phyloP scores from a whole-genome alignment of 2,329 filamentous ascomycete genomes.

The Clonostachys sp. region DNA sequence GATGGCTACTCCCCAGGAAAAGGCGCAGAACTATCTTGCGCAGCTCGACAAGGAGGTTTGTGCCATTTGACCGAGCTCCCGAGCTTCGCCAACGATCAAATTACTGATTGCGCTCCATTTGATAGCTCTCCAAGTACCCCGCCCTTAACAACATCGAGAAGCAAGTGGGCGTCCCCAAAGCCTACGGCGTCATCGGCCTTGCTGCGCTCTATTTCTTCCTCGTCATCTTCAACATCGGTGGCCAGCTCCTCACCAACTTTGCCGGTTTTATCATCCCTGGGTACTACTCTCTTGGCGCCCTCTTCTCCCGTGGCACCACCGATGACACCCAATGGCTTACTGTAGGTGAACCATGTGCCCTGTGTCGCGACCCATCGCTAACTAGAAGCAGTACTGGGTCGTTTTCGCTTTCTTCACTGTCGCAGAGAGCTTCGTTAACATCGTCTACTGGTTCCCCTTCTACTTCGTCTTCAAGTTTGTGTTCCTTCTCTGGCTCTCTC shows the following conservation, averaged over 20 bases:
- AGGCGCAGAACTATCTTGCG: conserved; percentile 70
- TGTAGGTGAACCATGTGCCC: conserved; percentile 37
- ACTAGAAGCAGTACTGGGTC: conserved; percentile 71
- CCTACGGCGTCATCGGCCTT: conserved; percentile 74
- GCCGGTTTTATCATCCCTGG: conserved; percentile 78
- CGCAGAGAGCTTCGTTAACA: conserved; percentile 75
- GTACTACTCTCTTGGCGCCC: conserved; percentile 77
- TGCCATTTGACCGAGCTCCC: conserved; percentile 7
- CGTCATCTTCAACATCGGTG: conserved; percentile 88
- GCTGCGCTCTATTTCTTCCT: conserved; percentile 83
- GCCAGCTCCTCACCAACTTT: conserved; percentile 82
- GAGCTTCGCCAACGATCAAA: neutral
- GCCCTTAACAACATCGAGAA: conserved; percentile 81
- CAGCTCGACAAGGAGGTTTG: conserved; percentile 81
- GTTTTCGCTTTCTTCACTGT: conserved; percentile 80
- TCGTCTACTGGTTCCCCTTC: conserved; percentile 95
- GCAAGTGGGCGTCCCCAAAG: conserved; percentile 78
- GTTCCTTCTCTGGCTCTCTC: conserved; percentile 94
- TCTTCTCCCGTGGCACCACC: conserved; percentile 66
- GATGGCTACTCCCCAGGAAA: conserved; percentile 73
- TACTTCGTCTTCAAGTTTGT: conserved; percentile 99
- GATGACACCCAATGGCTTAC: conserved; percentile 82
- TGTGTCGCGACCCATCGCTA: neutral
- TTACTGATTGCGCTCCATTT: neutral
- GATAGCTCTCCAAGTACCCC: conserved; percentile 80